Evolutionary conservation across 352 stramenopile genomes (phyloP).

Genomic region (Pythium guiyangense): DNA sequence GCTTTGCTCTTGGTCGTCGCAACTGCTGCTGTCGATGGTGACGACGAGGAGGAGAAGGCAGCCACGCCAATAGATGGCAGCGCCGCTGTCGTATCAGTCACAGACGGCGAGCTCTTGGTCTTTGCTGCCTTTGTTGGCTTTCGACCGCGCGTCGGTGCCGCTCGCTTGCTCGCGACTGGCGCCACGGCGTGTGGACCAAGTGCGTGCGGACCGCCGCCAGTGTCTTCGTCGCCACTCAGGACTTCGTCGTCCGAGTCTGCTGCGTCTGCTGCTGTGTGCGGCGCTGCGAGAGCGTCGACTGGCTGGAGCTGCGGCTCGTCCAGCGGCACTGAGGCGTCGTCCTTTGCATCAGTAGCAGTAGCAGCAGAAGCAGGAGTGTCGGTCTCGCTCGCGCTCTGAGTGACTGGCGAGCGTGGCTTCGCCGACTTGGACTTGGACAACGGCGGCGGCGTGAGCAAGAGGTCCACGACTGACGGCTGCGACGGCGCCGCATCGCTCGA

Average conservation of each 20-base stretch:
- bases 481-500: not conserved
- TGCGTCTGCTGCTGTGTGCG: not conserved
- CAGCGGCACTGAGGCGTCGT: not conserved
- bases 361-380: not conserved
- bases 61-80: no score
- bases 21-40: no score
- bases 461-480: constrained; percentile 2
- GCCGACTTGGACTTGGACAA: constrained; percentile 6
- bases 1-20: not conserved
- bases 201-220: constrained; percentile 2
- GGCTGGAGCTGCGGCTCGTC: not conserved
- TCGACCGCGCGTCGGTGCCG: not conserved
- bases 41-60: no score
- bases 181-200: no score
- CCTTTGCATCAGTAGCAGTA: not conserved
- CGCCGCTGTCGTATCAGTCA: no score
- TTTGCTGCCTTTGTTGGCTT: not conserved
- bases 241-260: constrained; percentile 6
- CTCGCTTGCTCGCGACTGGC: no score
- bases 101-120: no score
- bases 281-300: not conserved
- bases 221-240: constrained; percentile 8
- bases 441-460: constrained; percentile 16
- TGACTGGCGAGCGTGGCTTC: no score
- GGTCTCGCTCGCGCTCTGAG: constrained; percentile 1